Base-by-base conservation (phyloP, 176 grass and related monocot species). In the Elaeis guineensis region DNA sequence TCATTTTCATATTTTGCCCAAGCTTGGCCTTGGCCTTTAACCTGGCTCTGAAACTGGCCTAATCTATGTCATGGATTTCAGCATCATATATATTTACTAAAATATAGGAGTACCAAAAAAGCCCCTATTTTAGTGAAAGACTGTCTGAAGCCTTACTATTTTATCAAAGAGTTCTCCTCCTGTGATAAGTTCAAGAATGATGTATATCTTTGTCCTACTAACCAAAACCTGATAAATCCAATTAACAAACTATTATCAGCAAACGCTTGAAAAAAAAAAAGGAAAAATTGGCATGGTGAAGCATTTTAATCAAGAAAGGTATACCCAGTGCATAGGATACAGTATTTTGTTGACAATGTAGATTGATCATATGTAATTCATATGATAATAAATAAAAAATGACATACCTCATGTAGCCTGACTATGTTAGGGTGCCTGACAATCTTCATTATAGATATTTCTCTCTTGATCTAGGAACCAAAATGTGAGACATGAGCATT, bases 391-490 rank as follows among this genome's bases (percentile, higher is more conserved):
- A 32, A 32, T 32, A 32, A 18, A 11, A 5, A 64, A 67, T 20
- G 4, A 19, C 53, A 72, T 65, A 91, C 87, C 93, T 92, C 93
- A 16, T 92, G 86, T 72, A 97, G 70, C 50, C 76, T 78, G 49
- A 92, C 81, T 70, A 97, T 92, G 73, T 85, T 76, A 2, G 93
- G 87, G 63, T 92, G 93, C 15, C 93, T 76, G 48, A 97, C 84
- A 30, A 97, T 97, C 84, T 97, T 97, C 87, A 89, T 97, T 74
- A 91, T 88, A 15, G 87, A 97, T 88, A 91, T 97, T 65, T 97
- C 92, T 79, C 70, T 97, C 80, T 91, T 97, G 58, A 91, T 91
- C 92, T 97, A 74, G 19, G 26, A 63, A 72, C 17, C 35, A 0
- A 35, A 60, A 28, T 26, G 12, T 25, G 4, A 60, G 12, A 35